Evolutionary conservation across 1,284 basidiomycete species (phyloP).

Genomic region (Termitomyces sp.): DNA sequence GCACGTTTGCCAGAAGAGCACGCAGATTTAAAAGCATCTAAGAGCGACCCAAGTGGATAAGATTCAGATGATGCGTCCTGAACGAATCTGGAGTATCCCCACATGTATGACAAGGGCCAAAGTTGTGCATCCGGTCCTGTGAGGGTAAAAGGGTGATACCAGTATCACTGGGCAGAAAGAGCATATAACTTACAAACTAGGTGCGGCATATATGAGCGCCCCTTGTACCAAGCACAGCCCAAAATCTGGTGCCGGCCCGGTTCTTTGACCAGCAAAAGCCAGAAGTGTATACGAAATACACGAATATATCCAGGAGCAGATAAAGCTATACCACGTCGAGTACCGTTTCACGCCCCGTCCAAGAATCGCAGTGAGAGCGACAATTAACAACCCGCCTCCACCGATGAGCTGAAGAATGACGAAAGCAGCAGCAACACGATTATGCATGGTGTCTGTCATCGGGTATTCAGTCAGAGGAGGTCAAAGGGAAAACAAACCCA

Average conservation of each 20-base stretch:
- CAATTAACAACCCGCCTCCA: slow-evolving; percentile 21
- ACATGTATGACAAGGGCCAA: slow-evolving; percentile 22
- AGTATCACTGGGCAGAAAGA: neutral
- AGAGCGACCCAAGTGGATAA: neutral
- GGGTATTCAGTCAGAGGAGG: neutral
- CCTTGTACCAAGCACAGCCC: slow-evolving; percentile 23
- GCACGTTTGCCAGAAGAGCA: slow-evolving; percentile 7
- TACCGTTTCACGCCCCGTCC: slow-evolving; percentile 23
- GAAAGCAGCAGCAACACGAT: slow-evolving; percentile 20
- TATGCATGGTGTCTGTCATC: slow-evolving; percentile 6
- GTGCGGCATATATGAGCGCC: slow-evolving; percentile 23
- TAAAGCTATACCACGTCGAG: slow-evolving; percentile 30
- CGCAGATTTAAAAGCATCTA: slow-evolving; percentile 18
- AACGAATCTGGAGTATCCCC: neutral
- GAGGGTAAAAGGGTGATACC: neutral
- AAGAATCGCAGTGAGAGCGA: slow-evolving; percentile 23
- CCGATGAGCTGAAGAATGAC: slow-evolving; percentile 25
- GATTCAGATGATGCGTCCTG: neutral
- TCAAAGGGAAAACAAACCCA: too few relatives aligned
- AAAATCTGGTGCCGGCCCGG: slow-evolving; percentile 13
- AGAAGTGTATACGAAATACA: slow-evolving; percentile 26
- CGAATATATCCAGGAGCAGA: slow-evolving; percentile 27
- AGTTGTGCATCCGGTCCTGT: slow-evolving; percentile 22
- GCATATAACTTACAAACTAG: slow-evolving; percentile 22
- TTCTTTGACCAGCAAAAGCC: slow-evolving; percentile 24